These are phyloP conservation scores for Obelidium mucronatum DNA, from an alignment of 192 early-diverging fungal genomes.

Conservation along the genomic window DNA sequence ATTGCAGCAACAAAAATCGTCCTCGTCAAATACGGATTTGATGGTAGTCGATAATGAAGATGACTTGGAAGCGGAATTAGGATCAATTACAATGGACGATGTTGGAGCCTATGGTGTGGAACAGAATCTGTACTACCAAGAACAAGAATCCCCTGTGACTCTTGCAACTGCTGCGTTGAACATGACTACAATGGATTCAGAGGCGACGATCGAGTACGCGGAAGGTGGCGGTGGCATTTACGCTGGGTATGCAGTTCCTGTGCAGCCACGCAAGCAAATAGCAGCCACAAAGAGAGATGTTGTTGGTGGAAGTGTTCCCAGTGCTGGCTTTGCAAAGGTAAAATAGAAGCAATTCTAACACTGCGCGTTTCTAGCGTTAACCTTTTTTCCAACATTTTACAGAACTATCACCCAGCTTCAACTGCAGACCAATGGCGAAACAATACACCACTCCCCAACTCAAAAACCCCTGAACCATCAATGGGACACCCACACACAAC, in stretches of 20 bases:
- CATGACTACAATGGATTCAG: slow-evolving; percentile 32
- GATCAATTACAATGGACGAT: slow-evolving; percentile 22
- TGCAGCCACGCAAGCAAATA: slow-evolving; percentile 29
- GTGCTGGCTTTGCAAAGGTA: slow-evolving; percentile 11
- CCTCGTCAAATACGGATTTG: neutral
- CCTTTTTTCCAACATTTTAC: neutral
- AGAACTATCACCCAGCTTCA: neutral
- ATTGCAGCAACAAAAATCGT: neutral
- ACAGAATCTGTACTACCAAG: neutral
- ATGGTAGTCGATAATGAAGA: slow-evolving; percentile 30
- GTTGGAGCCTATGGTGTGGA: neutral
- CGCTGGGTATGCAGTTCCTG: slow-evolving; percentile 21
- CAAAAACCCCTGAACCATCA: neutral
- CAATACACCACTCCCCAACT: neutral
- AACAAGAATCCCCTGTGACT: slow-evolving; percentile 8
- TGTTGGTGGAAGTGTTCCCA: slow-evolving; percentile 17
- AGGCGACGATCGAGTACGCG: neutral
- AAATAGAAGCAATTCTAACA: neutral
- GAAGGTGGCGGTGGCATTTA: slow-evolving; percentile 32
- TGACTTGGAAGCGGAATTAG: neutral
- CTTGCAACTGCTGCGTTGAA: slow-evolving; percentile 25
- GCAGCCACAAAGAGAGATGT: slow-evolving; percentile 22
- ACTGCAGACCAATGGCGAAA: slow-evolving; percentile 7
- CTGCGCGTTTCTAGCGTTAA: neutral
- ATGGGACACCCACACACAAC: neutral